Evolutionary conservation across 1,284 basidiomycete genomes (phyloP), one percentile per base, ranked within the genome.

Genomic region (Boletellus deceptivus): DNA sequence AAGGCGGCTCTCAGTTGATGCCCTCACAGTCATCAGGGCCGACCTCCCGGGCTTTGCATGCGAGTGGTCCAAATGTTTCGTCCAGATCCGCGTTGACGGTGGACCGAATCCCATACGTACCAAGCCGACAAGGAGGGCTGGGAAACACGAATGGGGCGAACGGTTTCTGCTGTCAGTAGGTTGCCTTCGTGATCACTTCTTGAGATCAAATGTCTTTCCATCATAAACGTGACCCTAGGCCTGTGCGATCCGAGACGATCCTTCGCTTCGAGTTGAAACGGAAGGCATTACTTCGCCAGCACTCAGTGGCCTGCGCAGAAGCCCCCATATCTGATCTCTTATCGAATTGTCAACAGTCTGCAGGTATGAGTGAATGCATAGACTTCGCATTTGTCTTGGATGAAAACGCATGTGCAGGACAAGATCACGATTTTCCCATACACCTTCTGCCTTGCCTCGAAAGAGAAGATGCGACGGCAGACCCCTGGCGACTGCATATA

Each of bases 191-290:
- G 35, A 27, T 6, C 4, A 11, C 25, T 31, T 40, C 44, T 44
- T 18, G 3, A 24, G 29, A 17, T 17, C 6, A 3, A 34, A 35
- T 16, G 4, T 37, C n/a, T 33, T 17, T 13, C 25, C 27, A 5
- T 22, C 1, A 11, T 35, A 17, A 25, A 25, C 24, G 24, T 25
- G 29, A 29, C 17, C 22, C 1, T 24, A 62, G 59, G 20, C 55
- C 59, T 0, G 57, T 51, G 1, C 54, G 40, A 34, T 49, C 44
- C 3, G 57, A 53, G 27, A 49, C 57, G 24, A 40, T 58, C 31
- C 49, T 66, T 42, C 63, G 47, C 11, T 67, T 64, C 7, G 62
- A 64, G 37, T 31, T 64, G 45, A 66, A 56, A 42, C 59, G 53
- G 8, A 67, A 64, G 43, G 11, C 9, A 0, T 45, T 55, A 7